A percentile compares a stretch with the other conserved stretches of the same genome.
Conservation (phyloP, 164 flowering plant genomes). For the Berberis vulgaris region DNA sequence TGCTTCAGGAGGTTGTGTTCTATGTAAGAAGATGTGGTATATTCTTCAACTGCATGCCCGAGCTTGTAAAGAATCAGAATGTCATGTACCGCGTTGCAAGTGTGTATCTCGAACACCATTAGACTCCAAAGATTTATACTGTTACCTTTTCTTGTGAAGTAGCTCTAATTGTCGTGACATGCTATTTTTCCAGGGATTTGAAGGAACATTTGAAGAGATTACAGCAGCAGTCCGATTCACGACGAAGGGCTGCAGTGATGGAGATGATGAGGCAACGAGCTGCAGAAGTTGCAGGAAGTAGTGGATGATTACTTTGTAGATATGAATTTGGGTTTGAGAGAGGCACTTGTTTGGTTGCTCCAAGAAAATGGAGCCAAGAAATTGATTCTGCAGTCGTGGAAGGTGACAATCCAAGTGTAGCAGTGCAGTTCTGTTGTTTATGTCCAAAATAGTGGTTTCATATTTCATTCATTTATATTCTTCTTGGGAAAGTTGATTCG, state of each 20-base stretch:
- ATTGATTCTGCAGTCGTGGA: neutral
- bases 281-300: constrained; percentile 80
- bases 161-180: neutral
- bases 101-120: constrained; percentile 12
- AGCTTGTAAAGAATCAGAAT: constrained; percentile 89
- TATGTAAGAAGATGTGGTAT: constrained; percentile 99
- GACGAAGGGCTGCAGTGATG: constrained; percentile 96
- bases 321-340: constrained; percentile 14
- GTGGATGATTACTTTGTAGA: constrained; percentile 38
- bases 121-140: neutral
- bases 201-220: constrained; percentile 82
- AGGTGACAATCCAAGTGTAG: neutral
- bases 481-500: neutral
- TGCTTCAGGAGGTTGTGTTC: constrained; percentile 86
- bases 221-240: constrained; percentile 90
- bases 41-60: constrained; percentile 97
- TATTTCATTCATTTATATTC: neutral
- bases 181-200: constrained; percentile 54
- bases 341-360: constrained; percentile 7
- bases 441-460: neutral
- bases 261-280: constrained; percentile 99
- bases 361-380: constrained; percentile 1
- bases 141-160: neutral
- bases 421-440: neutral
- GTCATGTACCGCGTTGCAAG: constrained; percentile 98